A percentile compares a stretch with the other conserved stretches of the same genome.
Evolutionary conservation across 768 basidiomycete species (phyloP).

Genomic region (Paxillus ammoniavirescens): DNA sequence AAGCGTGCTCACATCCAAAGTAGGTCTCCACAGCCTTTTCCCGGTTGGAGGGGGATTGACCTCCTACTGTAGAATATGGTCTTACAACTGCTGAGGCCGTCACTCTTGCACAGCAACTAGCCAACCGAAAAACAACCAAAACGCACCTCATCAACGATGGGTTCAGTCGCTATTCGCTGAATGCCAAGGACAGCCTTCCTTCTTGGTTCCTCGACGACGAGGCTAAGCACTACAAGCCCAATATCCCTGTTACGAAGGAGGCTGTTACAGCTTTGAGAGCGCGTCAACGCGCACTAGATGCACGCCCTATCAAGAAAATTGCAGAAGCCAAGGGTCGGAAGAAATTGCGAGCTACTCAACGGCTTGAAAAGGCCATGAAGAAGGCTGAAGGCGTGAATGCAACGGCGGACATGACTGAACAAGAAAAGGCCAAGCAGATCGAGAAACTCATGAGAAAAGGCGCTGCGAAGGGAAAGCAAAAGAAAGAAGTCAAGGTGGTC

Average conservation of each 20-base stretch:
- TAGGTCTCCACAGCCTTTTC: slow-evolving; percentile 34
- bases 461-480: slow-evolving; percentile 59
- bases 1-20: slow-evolving; percentile 67
- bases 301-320: slow-evolving; percentile 97
- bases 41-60: slow-evolving; percentile 5
- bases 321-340: slow-evolving; percentile 98
- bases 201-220: slow-evolving; percentile 99
- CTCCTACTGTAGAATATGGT: slow-evolving; percentile 58
- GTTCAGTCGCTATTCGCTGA: slow-evolving; percentile 90
- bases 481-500: slow-evolving; percentile 79
- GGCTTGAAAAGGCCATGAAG: slow-evolving; percentile 89
- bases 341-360: slow-evolving; percentile 83
- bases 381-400: slow-evolving; percentile 93
- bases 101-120: slow-evolving; percentile 85
- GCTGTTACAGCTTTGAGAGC: slow-evolving; percentile 82
- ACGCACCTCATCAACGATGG: slow-evolving; percentile 92
- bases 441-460: slow-evolving; percentile 89
- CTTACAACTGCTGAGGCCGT: slow-evolving; percentile 87
- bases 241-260: slow-evolving; percentile 96
- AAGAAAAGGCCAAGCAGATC: slow-evolving; percentile 91
- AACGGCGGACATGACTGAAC: slow-evolving; percentile 88
- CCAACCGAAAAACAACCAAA: slow-evolving; percentile 87
- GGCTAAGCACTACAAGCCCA: slow-evolving; percentile 86
- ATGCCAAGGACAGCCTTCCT: slow-evolving; percentile 89
- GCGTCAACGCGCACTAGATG: slow-evolving; percentile 91